Base-by-base conservation (phyloP, 345 rosid species). In the Streptanthus diversifolius region DNA sequence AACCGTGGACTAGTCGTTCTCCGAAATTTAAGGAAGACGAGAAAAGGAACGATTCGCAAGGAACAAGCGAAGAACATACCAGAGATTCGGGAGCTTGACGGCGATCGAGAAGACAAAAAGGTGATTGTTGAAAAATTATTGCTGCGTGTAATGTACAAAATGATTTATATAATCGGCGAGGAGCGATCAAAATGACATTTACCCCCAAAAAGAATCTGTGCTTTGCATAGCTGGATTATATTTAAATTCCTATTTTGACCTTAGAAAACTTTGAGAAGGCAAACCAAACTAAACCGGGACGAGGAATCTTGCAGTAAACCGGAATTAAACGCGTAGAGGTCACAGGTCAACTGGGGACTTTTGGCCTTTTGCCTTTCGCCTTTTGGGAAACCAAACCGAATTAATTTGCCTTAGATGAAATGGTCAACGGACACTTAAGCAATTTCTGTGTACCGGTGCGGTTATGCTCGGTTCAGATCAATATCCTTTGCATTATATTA, bases 71-170 rank as follows among this genome's bases (percentile, higher is more conserved):
- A 44, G 58, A 72, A 33, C 33, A 2, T 41, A 77, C 80, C 65
- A 27, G 69, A 66, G 57, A 72, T 30, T 60, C 58, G 63, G 47
- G 57, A 65, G 76, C 36, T 33, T 48, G 68, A 65, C 59, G 77
- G 69, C 64, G 68, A 66, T 63, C 63, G 77, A 66, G 40, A 61
- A 58, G 6, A 27, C 3, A 14, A 29, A 12, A 66, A 35, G 8
- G 18, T n/a, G 32, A 25, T 44, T 21, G 30, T 55, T 61, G 79
- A 29, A 41, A 14, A 47, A 4, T 2, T 17, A 19, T 54, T 19
- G 79, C 32, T 62, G 70, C 37, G 70, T 40, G 12, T 22, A 36
- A 53, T 59, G 40, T 41, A 10, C 58, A 37, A 60, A 66, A 17
- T 48, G 21, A 25, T 60, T 1, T 47, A 35, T 62, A 13, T 30